Evolutionary conservation across 208 protist species (phyloP).

Genomic region (Trypanosoma lewisi): DNA sequence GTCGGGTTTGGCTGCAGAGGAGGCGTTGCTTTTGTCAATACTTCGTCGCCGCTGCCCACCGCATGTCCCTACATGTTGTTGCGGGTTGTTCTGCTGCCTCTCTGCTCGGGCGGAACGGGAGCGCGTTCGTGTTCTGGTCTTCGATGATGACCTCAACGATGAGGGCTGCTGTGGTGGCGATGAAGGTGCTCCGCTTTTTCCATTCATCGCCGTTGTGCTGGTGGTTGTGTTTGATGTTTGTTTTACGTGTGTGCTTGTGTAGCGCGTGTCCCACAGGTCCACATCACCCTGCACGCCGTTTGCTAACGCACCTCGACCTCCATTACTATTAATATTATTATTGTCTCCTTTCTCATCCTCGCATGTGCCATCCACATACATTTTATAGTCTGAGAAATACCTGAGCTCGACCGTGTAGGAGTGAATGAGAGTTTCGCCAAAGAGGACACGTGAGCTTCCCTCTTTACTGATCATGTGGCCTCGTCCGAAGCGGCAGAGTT

Average conservation of each 20-base stretch:
- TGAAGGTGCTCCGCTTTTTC: no score
- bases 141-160: no score
- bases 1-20: background rate
- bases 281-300: background rate
- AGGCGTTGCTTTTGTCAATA: background rate
- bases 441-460: slow-evolving; percentile 80
- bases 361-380: slow-evolving; percentile 53
- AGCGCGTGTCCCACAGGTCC: slow-evolving; percentile 16
- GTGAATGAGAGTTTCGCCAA: slow-evolving; percentile 72
- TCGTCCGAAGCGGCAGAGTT: slow-evolving; percentile 68
- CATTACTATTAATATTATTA: background rate
- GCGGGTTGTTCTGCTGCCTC: no score
- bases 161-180: no score
- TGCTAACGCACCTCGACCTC: background rate
- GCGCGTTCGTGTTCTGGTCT: no score
- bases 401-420: slow-evolving; percentile 85
- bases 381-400: slow-evolving; percentile 67
- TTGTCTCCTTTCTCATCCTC: background rate
- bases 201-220: no score
- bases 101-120: no score
- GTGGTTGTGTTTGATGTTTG: no score
- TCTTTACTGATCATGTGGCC: slow-evolving; percentile 80
- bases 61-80: no score
- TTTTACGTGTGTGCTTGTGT: slow-evolving; percentile 5
- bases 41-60: no score